These are phyloP conservation scores for Achaetomium macrosporum DNA, from an alignment of 2,329 filamentous ascomycete genomes.

Conservation along the genomic window DNA sequence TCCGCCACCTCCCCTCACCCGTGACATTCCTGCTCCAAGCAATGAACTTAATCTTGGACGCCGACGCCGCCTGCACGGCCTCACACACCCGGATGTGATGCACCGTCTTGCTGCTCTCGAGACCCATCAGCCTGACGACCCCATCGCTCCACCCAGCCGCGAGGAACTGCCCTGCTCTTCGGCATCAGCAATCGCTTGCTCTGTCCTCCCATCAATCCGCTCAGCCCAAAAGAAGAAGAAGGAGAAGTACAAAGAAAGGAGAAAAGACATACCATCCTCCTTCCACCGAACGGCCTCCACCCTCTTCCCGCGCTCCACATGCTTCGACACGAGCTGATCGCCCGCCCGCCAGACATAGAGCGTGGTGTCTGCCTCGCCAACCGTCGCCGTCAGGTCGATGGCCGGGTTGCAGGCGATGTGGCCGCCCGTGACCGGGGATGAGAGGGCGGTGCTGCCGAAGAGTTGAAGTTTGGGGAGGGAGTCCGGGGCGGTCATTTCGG, in stretches of 20 bases:
- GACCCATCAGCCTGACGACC: constrained; percentile 66
- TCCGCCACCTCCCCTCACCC: constrained; percentile 17
- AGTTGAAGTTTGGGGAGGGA: constrained; percentile 35
- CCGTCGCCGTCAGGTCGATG: constrained; percentile 75
- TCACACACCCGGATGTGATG: constrained; percentile 58
- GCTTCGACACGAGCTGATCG: constrained; percentile 48
- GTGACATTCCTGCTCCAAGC: constrained; percentile 46
- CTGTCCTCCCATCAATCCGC: background rate
- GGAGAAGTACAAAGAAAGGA: background rate
- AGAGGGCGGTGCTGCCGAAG: constrained; percentile 53
- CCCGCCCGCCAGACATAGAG: constrained; percentile 74
- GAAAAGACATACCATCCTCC: constrained; percentile 54
- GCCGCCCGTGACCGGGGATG: constrained; percentile 47
- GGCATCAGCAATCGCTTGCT: background rate
- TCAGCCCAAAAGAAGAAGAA: background rate
- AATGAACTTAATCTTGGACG: constrained; percentile 41
- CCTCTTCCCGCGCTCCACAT: constrained; percentile 36
- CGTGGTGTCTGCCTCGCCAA: constrained; percentile 55
- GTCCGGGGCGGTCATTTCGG: background rate
- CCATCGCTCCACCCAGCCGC: constrained; percentile 82
- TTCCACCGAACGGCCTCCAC: constrained; percentile 57
- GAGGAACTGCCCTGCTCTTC: constrained; percentile 59
- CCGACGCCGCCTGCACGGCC: constrained; percentile 27
- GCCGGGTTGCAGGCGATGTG: constrained; percentile 73
- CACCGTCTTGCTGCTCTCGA: constrained; percentile 76